Percentiles rank a stretch among this genome's conserved stretches.
Evolutionary conservation across 148 eudicot species (phyloP).

Genomic region (Pharnaceum exiguum): DNA sequence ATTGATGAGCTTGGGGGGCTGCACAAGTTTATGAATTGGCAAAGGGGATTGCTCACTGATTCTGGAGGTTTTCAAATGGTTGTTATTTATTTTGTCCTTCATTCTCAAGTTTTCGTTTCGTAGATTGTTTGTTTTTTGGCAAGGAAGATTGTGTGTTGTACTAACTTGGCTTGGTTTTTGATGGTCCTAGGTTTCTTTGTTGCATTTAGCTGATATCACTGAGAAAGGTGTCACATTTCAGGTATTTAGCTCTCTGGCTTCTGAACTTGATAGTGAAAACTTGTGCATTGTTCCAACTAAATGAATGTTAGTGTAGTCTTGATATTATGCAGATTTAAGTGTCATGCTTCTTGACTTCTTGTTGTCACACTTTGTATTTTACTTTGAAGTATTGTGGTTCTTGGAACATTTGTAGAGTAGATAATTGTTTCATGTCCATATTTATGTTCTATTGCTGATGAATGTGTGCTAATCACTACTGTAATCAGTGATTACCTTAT

Average conservation of each 20-base stretch:
- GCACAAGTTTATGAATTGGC: slow-evolving; percentile 94
- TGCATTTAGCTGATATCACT: slow-evolving; percentile 91
- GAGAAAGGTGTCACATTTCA: slow-evolving; percentile 89
- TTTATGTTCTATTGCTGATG: too few species aligned
- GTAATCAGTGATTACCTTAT: too few species aligned
- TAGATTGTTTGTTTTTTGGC: slow-evolving; percentile 3
- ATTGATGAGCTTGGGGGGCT: slow-evolving; percentile 87
- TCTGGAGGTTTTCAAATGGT: slow-evolving; percentile 99
- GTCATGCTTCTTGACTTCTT: too few species aligned
- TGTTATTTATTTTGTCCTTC: slow-evolving; percentile 6
- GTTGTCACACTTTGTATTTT: too few species aligned
- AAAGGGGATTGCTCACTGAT: slow-evolving; percentile 83
- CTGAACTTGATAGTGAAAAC: not conserved
- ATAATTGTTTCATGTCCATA: too few species aligned
- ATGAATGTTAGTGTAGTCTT: not conserved
- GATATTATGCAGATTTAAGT: too few species aligned
- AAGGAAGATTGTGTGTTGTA: not conserved
- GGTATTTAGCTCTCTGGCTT: slow-evolving; percentile 33
- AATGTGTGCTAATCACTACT: too few species aligned
- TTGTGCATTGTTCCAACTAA: not conserved
- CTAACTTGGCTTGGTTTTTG: not conserved
- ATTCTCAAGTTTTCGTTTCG: too few species aligned
- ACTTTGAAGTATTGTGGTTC: too few species aligned
- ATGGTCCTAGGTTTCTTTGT: slow-evolving; percentile 57
- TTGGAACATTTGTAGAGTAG: too few species aligned